Conservation (phyloP, 306 rosid species). For the Aeschynomene evenia region DNA sequence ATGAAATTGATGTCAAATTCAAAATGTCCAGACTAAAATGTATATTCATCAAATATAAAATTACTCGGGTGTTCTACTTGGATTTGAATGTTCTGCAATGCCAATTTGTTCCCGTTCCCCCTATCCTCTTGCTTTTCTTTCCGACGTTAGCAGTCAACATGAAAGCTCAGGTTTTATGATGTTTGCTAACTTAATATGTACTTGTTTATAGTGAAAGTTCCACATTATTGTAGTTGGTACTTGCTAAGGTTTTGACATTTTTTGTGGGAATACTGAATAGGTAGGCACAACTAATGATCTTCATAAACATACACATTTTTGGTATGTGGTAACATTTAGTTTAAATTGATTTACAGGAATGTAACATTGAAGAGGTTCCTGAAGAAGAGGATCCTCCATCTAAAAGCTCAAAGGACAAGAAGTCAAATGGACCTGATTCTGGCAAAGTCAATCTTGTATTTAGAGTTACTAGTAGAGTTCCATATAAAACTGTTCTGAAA, state of each 20-base stretch:
- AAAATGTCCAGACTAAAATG: too few relatives aligned
- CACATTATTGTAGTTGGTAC: background rate
- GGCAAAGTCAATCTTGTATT: conserved; percentile 76
- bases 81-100: background rate
- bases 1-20: too few relatives aligned
- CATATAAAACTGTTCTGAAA: conserved; percentile 93
- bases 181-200: background rate
- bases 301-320: conserved; percentile 1
- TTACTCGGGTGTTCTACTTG: background rate
- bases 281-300: background rate
- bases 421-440: conserved; percentile 76
- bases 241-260: conserved; percentile 13
- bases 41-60: background rate
- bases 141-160: background rate
- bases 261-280: background rate
- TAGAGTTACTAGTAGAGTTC: conserved; percentile 79
- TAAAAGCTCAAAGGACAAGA: conserved; percentile 89
- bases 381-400: conserved; percentile 78
- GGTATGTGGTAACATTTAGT: background rate
- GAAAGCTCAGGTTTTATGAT: background rate
- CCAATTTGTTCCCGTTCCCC: background rate
- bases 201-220: conserved; percentile 7
- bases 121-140: background rate
- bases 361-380: conserved; percentile 73
- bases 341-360: conserved; percentile 59